These are phyloP conservation scores for Aspergillus spinulosporus DNA, from an alignment of 2,329 filamentous ascomycete genomes.

Conservation along the genomic window DNA sequence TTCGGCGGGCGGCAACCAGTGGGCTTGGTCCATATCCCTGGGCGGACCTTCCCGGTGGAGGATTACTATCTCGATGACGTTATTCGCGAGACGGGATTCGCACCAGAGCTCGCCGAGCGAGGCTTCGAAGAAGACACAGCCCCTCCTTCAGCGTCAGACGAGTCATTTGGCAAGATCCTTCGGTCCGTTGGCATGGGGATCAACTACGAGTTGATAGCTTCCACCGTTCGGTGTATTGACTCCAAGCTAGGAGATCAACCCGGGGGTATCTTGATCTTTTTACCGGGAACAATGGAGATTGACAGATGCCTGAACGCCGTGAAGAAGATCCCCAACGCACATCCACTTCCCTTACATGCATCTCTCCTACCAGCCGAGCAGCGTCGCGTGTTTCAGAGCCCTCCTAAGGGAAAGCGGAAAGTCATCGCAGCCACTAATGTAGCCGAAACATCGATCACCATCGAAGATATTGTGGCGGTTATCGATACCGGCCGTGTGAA, in stretches of 20 bases:
- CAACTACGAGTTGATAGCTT: constrained; percentile 83
- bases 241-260: constrained; percentile 68
- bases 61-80: constrained; percentile 91
- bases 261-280: constrained; percentile 91
- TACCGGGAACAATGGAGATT: constrained; percentile 91
- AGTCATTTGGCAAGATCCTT: constrained; percentile 66
- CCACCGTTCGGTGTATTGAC: constrained; percentile 80
- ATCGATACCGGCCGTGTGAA: constrained; percentile 96
- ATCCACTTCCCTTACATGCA: constrained; percentile 86
- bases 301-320: constrained; percentile 73
- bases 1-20: constrained; percentile 72
- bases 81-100: constrained; percentile 74
- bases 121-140: constrained; percentile 39
- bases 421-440: constrained; percentile 95
- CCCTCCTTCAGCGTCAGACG: constrained; percentile 26
- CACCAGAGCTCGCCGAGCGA: constrained; percentile 37
- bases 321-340: constrained; percentile 63
- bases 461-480: constrained; percentile 93
- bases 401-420: constrained; percentile 81
- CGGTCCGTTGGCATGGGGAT: constrained; percentile 76
- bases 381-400: constrained; percentile 74
- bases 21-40: constrained; percentile 80
- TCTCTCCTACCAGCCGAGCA: constrained; percentile 88
- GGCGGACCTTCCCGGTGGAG: constrained; percentile 83
- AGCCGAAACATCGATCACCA: constrained; percentile 97